A percentile compares a stretch with the other conserved stretches of the same genome.
These are phyloP conservation scores for Lachnum nothofagi DNA, from an alignment of 2,329 filamentous ascomycete genomes.

Conservation along the genomic window DNA sequence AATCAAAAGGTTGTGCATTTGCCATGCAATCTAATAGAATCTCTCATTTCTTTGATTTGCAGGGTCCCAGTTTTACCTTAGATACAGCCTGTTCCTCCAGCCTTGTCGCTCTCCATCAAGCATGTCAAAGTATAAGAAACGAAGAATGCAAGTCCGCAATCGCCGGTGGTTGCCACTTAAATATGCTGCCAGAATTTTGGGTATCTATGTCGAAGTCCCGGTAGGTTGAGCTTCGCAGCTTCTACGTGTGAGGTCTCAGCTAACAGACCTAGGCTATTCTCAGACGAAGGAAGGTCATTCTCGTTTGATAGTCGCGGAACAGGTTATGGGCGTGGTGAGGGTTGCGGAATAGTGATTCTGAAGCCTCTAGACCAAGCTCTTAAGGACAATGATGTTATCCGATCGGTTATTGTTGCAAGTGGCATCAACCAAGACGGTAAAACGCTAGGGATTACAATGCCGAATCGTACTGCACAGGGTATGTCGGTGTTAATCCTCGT, in stretches of 20 bases:
- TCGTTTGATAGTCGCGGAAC: conserved; percentile 13
- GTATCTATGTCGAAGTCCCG: no score
- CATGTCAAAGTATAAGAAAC: conserved; percentile 5
- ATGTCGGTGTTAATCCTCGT: no score
- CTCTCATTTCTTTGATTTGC: conserved; percentile 37
- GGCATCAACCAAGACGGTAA: conserved; percentile 43
- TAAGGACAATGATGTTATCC: conserved; percentile 47
- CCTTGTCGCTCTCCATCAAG: conserved; percentile 32
- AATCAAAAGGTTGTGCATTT: no score
- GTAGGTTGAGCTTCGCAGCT: no score
- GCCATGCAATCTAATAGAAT: conserved; percentile 37
- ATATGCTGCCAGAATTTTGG: no score
- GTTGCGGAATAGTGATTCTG: conserved; percentile 51
- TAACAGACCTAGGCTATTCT: no score
- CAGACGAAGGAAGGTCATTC: conserved; percentile 36
- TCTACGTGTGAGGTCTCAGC: no score
- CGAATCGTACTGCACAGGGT: no score
- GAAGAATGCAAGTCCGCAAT: conserved; percentile 1
- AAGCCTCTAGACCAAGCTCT: conserved; percentile 45
- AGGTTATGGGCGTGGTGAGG: conserved; percentile 39
- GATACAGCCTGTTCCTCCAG: conserved; percentile 37
- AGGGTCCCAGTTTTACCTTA: conserved; percentile 34
- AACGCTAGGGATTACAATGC: conserved; percentile 39
- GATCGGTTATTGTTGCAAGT: conserved; percentile 44
- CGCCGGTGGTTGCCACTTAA: conserved; percentile 11